Evolutionary conservation across 805 yeast genomes (phyloP).

Genomic region (Wickerhamiella cacticola): DNA sequence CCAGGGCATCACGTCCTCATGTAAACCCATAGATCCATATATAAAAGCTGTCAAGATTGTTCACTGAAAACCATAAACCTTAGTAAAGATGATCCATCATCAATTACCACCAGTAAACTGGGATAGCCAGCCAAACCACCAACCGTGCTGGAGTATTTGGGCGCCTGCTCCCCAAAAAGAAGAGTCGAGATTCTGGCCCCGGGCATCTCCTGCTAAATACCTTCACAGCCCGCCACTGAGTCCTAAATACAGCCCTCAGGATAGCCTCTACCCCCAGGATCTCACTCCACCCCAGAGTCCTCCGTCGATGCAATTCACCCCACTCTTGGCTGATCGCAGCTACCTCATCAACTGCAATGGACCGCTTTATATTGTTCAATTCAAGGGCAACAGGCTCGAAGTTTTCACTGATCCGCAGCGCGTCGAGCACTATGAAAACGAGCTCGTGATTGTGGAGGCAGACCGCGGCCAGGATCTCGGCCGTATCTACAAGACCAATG

Average conservation of each 20-base stretch:
- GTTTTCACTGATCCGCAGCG: constrained; percentile 51
- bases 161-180: constrained; percentile 13
- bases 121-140: constrained; percentile 12
- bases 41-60: not conserved
- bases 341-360: constrained; percentile 16
- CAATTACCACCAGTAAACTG: constrained; percentile 5
- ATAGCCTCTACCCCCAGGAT: not conserved
- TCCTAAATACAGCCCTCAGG: constrained; percentile 8
- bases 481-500: constrained; percentile 44
- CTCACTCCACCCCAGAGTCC: constrained; percentile 1
- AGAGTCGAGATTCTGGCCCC: constrained; percentile 8
- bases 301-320: not conserved
- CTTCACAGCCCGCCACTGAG: constrained; percentile 10
- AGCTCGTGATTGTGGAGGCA: constrained; percentile 71
- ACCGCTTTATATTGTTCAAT: constrained; percentile 50
- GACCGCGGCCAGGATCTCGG: constrained; percentile 75
- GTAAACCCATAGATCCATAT: no score
- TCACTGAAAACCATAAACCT: not conserved
- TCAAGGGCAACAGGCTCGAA: constrained; percentile 70
- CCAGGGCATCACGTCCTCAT: not conserved
- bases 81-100: constrained; percentile 4
- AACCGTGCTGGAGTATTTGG: constrained; percentile 19
- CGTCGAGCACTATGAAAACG: constrained; percentile 36
- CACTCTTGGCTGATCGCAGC: constrained; percentile 6
- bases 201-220: not conserved